Evolutionary conservation across 495 filamentous ascomycete genomes (phyloP).

Genomic region (Lentithecium fluviatile): DNA sequence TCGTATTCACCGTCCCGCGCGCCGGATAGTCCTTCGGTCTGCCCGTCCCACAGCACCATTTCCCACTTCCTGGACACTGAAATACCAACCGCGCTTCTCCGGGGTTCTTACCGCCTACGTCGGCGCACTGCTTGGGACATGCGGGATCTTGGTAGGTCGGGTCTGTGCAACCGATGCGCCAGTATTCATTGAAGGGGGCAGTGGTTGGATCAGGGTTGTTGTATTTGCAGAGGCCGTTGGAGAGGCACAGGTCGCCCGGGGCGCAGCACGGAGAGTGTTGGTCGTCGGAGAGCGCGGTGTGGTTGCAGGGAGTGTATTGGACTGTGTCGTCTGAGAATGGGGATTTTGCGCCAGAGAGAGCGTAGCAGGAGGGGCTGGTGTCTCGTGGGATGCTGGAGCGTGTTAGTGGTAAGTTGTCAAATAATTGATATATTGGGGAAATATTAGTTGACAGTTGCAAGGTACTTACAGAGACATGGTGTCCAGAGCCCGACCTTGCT

Average conservation of each 20-base stretch:
- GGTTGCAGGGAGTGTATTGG: constrained; percentile 7
- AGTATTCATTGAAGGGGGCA: neutral
- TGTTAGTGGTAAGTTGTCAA: too few relatives aligned
- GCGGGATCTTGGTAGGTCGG: neutral
- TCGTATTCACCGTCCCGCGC: constrained; percentile 8
- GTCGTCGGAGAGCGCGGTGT: neutral
- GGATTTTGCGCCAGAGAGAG: neutral
- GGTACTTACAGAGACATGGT: too few relatives aligned
- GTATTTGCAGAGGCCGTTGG: constrained; percentile 2
- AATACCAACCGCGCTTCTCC: neutral
- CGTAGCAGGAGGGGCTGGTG: neutral
- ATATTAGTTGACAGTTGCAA: too few relatives aligned
- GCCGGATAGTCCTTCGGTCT: neutral
- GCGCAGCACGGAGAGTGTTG: constrained; percentile 1
- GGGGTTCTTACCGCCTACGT: neutral
- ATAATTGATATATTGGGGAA: too few relatives aligned
- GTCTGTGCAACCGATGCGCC: constrained; percentile 7
- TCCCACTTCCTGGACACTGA: constrained; percentile 1
- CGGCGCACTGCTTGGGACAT: constrained; percentile 3
- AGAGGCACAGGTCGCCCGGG: neutral
- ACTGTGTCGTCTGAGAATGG: neutral
- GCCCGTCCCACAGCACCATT: constrained; percentile 15
- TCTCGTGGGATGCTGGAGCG: too few relatives aligned
- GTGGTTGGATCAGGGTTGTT: neutral
- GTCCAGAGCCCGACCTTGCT: too few relatives aligned